These are phyloP conservation scores for Chenopodium formosanum DNA, from an alignment of 148 eudicot species.

Conservation along the genomic window DNA sequence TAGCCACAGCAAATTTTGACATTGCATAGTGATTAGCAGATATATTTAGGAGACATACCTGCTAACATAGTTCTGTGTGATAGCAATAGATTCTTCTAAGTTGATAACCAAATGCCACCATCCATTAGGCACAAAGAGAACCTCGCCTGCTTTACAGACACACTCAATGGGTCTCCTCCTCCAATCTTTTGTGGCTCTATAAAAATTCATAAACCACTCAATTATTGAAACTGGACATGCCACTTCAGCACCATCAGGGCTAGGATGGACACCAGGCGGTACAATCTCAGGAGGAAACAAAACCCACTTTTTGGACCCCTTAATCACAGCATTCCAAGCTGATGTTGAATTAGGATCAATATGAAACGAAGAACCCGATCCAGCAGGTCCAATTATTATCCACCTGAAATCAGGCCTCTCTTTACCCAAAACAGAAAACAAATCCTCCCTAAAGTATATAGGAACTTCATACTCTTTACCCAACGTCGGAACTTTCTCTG, in stretches of 20 bases:
- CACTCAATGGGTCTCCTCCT: conserved; percentile 83
- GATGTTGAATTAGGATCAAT: conserved; percentile 98
- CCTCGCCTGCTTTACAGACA: conserved; percentile 94
- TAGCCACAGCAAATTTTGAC: not conserved
- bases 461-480: conserved; percentile 78
- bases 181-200: conserved; percentile 72
- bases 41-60: conserved; percentile 44
- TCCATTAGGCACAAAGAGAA: conserved; percentile 90
- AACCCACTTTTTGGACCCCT: conserved; percentile 96
- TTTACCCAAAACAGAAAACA: conserved; percentile 75
- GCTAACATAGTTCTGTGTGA: conserved; percentile 97
- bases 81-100: conserved; percentile 92
- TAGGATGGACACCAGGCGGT: conserved; percentile 97
- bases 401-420: conserved; percentile 98
- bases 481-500: conserved; percentile 61
- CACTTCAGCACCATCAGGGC: conserved; percentile 97
- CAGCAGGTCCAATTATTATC: conserved; percentile 94
- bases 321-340: conserved; percentile 96
- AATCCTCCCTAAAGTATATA: conserved; percentile 76
- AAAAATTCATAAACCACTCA: conserved; percentile 99
- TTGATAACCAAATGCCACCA: conserved; percentile 99
- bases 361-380: conserved; percentile 95
- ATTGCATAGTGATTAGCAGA: not conserved
- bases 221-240: conserved; percentile 93
- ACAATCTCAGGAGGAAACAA: conserved; percentile 92